Evolutionary conservation across 768 basidiomycete species (phyloP).

Genomic region (Kwoniella sp.): DNA sequence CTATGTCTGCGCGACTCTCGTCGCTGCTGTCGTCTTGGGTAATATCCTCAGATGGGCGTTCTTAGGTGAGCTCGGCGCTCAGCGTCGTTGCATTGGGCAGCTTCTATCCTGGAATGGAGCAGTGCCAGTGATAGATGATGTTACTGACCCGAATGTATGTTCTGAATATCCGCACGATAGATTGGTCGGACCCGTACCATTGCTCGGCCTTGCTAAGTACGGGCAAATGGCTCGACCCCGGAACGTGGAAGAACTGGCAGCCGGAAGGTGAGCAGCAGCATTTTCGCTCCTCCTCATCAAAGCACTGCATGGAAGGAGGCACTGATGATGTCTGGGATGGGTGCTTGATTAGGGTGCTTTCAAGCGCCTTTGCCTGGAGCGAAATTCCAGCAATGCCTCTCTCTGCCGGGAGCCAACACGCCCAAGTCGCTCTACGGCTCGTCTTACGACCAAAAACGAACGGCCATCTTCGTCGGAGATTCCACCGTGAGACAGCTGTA

Average conservation of each 20-base stretch:
- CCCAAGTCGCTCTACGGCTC: constrained; percentile 12
- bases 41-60: constrained; percentile 54
- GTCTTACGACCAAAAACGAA: constrained; percentile 58
- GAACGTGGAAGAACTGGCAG: constrained; percentile 73
- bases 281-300: no score
- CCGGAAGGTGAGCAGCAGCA: constrained; percentile 72
- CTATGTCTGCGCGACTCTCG: constrained; percentile 53
- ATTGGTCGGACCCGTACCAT: constrained; percentile 71
- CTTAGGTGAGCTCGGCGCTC: no score
- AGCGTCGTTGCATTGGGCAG: no score
- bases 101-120: not conserved
- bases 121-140: no score
- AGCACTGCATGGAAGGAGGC: no score
- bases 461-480: constrained; percentile 78
- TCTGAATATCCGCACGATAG: constrained; percentile 61
- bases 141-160: no score
- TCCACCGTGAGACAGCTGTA: constrained; percentile 78
- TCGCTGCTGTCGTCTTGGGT: constrained; percentile 51
- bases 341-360: constrained; percentile 12
- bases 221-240: constrained; percentile 76
- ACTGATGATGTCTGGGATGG: not conserved
- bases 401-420: constrained; percentile 24
- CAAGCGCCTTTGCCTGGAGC: constrained; percentile 22
- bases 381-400: constrained; percentile 23
- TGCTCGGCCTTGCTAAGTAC: constrained; percentile 71